phyloP scores from a whole-genome alignment of 164 flowering plant species.

The Amborella trichopoda region DNA sequence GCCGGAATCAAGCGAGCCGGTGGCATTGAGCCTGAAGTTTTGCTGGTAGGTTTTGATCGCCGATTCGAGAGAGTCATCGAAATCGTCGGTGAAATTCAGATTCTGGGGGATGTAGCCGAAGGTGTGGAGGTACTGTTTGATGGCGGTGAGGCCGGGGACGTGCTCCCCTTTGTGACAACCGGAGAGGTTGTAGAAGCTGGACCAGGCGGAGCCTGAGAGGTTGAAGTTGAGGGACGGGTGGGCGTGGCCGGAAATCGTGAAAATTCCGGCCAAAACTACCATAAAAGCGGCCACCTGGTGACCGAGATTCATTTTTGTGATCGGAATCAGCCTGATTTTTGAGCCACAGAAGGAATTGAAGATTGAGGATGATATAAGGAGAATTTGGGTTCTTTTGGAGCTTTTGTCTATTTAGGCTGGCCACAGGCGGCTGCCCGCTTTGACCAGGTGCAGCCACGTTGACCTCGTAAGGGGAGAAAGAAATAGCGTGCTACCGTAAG shows the following conservation, averaged over 20 bases:
- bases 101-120: conserved; percentile 14
- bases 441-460: no score
- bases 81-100: conserved; percentile 7
- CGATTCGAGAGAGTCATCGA: conserved; percentile 16
- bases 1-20: conserved; percentile 39
- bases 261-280: not conserved
- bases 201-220: not conserved
- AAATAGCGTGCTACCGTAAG: no score
- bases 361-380: no score
- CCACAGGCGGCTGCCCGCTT: no score
- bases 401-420: no score
- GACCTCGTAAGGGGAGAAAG: no score
- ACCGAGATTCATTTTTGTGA: no score
- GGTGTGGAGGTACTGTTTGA: conserved; percentile 12
- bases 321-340: no score
- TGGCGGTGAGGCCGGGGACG: conserved; percentile 6
- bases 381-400: no score
- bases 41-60: conserved; percentile 19
- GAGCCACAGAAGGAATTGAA: no score
- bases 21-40: conserved; percentile 32
- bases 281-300: no score
- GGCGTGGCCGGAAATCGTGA: no score
- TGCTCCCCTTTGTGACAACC: conserved; percentile 17
- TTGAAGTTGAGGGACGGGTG: not conserved
- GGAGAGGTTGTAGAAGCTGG: not conserved